Percentiles rank a stretch among this genome's conserved stretches.
phyloP scores from a whole-genome alignment of 306 rosid genomes.

The Glycyrrhiza uralensis region DNA sequence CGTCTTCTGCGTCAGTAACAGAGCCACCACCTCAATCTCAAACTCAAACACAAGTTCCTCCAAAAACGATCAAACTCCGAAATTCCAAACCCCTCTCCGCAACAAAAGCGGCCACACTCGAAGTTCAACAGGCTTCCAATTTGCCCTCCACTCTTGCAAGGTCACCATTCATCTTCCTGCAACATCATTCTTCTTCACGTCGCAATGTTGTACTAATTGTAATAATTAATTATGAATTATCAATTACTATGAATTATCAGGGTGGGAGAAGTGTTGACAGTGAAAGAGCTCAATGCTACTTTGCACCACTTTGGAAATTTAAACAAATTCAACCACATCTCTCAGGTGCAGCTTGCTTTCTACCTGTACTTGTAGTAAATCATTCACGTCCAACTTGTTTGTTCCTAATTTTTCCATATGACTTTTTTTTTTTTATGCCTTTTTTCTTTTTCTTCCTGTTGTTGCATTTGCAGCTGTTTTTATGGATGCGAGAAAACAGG shows the following conservation, averaged over 20 bases:
- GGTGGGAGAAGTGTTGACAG: slow-evolving; percentile 53
- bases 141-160: slow-evolving; percentile 56
- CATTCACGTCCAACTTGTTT: not conserved
- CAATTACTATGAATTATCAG: slow-evolving; percentile 46
- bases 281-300: slow-evolving; percentile 72
- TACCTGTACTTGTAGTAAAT: not conserved
- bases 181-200: not conserved
- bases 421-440: not conserved
- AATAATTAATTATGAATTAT: not conserved
- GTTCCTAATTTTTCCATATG: not conserved
- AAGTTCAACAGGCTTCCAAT: slow-evolving; percentile 57
- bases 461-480: slow-evolving; percentile 81
- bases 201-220: not conserved
- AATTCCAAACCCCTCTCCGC: slow-evolving; percentile 38
- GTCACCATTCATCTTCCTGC: slow-evolving; percentile 28
- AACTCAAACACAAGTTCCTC: not conserved
- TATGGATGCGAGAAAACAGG: slow-evolving; percentile 79
- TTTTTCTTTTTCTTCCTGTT: not conserved
- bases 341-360: slow-evolving; percentile 50
- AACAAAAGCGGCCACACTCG: slow-evolving; percentile 49
- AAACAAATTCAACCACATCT: slow-evolving; percentile 50
- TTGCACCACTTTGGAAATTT: slow-evolving; percentile 54
- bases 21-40: slow-evolving; percentile 9
- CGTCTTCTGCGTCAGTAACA: slow-evolving; percentile 11
- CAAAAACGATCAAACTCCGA: slow-evolving; percentile 11